Evolutionary conservation across 169 alveolate species (phyloP).

Genomic region (Nephromyces sp.): DNA sequence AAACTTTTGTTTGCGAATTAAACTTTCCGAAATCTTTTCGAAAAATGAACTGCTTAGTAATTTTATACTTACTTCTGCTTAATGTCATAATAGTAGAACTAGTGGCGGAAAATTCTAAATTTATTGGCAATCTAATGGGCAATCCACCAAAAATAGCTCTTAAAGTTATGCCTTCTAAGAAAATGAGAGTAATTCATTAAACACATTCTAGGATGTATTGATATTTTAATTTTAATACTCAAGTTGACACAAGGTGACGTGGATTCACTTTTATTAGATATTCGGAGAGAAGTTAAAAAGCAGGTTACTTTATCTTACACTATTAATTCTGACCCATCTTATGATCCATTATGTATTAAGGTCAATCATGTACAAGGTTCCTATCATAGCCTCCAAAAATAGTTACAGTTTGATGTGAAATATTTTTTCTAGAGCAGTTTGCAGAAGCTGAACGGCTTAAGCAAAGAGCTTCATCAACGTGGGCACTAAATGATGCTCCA

Average conservation of each 20-base stretch:
- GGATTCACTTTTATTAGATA: not conserved
- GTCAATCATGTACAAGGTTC: not conserved
- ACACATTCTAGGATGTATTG: not conserved
- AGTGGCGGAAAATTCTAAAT: not conserved
- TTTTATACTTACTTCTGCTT: too few species aligned
- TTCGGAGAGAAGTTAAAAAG: not conserved
- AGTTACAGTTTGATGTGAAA: not conserved
- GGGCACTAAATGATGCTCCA: not conserved
- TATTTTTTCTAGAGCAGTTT: not conserved
- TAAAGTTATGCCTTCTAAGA: not conserved
- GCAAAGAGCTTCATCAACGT: not conserved
- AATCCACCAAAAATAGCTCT: not conserved
- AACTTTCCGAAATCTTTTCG: too few species aligned
- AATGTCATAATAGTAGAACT: too few species aligned
- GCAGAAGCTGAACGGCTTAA: not conserved
- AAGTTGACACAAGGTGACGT: not conserved
- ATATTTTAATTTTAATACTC: not conserved
- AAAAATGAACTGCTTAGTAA: too few species aligned
- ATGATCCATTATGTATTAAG: too few species aligned
- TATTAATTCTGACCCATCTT: too few species aligned
- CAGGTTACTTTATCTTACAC: too few species aligned
- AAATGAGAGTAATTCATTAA: not conserved
- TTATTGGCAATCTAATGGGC: not conserved
- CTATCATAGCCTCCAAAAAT: not conserved
- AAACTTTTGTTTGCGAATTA: too few species aligned